Conservation (phyloP, 305 asterid genomes). For the Fraxinus sp. region DNA sequence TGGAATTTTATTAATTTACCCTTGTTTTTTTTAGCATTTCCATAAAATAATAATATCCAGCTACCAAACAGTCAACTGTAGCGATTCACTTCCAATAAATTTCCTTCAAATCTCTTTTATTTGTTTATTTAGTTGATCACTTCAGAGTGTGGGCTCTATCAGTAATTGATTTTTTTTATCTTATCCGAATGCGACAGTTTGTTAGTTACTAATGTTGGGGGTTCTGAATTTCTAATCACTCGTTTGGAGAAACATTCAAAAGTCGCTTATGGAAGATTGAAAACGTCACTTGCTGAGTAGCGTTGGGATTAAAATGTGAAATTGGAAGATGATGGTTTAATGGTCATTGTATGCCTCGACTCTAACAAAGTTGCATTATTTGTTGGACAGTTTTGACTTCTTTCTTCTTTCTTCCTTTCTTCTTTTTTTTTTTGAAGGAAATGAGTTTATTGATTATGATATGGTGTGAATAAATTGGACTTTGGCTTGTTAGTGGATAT, state of each 20-base stretch:
- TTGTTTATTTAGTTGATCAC: background rate
- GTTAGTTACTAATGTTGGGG: background rate
- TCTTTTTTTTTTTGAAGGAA: background rate
- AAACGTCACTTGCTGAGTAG: background rate
- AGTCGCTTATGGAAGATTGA: background rate
- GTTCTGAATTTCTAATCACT: background rate
- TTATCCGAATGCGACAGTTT: background rate
- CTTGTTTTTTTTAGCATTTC: background rate
- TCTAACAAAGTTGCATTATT: background rate
- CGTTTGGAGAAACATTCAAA: background rate
- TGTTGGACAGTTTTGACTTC: background rate
- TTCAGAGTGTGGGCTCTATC: background rate
- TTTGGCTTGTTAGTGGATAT: background rate
- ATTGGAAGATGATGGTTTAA: background rate
- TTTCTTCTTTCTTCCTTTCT: no score
- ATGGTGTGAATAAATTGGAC: background rate
- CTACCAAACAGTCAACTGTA: background rate
- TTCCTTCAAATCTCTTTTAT: background rate
- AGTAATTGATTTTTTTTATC: background rate
- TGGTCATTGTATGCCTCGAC: background rate
- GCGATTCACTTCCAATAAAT: background rate
- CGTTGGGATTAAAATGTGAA: background rate
- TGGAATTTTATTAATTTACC: background rate
- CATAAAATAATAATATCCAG: background rate
- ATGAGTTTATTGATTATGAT: background rate